Evolutionary conservation across 1,284 basidiomycete genomes (phyloP).

Genomic region (Dichomitus squalens): DNA sequence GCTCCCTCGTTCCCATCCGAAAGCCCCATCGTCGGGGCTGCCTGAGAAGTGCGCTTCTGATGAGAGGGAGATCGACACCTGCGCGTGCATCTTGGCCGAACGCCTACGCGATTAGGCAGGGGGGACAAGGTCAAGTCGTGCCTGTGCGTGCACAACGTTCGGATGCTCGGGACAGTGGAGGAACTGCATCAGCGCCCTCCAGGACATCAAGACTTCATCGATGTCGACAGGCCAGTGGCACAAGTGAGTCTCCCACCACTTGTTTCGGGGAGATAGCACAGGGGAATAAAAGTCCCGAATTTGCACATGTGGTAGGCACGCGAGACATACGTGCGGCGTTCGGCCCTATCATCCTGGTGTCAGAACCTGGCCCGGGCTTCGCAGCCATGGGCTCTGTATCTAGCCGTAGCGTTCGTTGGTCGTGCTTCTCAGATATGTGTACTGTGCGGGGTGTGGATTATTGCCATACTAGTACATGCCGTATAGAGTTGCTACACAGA

Average conservation of each 20-base stretch:
- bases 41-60: constrained; percentile 5
- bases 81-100: too few relatives aligned
- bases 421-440: not conserved
- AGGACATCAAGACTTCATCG: not conserved
- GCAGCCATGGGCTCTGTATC: not conserved
- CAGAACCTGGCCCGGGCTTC: not conserved
- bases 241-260: not conserved
- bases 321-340: constrained; percentile 8
- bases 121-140: too few relatives aligned
- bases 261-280: not conserved
- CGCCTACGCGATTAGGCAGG: too few relatives aligned
- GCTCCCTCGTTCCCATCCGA: constrained; percentile 2
- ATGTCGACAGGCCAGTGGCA: not conserved
- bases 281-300: not conserved
- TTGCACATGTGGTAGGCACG: constrained; percentile 9
- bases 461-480: too few relatives aligned
- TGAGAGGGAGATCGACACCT: constrained; percentile 16
- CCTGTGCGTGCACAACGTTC: not conserved
- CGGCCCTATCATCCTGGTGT: constrained; percentile 2
- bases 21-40: constrained; percentile 10
- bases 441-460: not conserved
- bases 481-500: too few relatives aligned
- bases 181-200: not conserved
- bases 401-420: not conserved
- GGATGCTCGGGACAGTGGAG: not conserved